Conservation (phyloP, 345 rosid species). For the Gossypium stocksii region DNA sequence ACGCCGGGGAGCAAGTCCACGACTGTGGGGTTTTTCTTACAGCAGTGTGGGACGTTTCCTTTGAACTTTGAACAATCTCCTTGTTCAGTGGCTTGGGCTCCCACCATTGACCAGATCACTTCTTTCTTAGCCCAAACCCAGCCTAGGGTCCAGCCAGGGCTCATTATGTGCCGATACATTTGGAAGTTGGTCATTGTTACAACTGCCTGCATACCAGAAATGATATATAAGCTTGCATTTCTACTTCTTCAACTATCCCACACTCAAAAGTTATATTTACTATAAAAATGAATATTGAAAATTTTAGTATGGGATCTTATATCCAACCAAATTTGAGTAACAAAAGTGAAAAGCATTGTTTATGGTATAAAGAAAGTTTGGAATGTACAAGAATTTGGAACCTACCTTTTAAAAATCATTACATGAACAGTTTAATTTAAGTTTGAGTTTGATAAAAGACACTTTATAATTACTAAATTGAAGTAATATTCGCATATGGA, state of each 20-base stretch:
- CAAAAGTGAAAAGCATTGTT: too few relatives aligned
- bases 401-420: not conserved
- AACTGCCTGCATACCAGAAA: conserved; percentile 26
- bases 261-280: too few relatives aligned
- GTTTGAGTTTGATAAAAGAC: not conserved
- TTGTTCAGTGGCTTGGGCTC: conserved; percentile 48
- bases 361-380: too few relatives aligned
- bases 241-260: too few relatives aligned
- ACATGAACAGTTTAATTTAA: not conserved
- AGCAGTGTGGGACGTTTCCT: conserved; percentile 45
- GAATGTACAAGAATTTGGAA: not conserved
- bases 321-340: too few relatives aligned
- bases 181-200: conserved; percentile 47
- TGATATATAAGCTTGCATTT: not conserved
- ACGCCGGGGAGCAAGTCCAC: conserved; percentile 49
- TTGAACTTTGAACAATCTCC: conserved; percentile 58
- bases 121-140: conserved; percentile 55
- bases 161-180: conserved; percentile 42
- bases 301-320: too few relatives aligned
- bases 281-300: too few relatives aligned
- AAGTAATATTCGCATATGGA: too few relatives aligned
- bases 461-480: not conserved
- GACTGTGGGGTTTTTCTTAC: conserved; percentile 35
- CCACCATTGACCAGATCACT: conserved; percentile 44
- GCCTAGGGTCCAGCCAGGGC: conserved; percentile 48